Conservation (phyloP, 768 basidiomycete species). For the Leccinum subgranulosum region DNA sequence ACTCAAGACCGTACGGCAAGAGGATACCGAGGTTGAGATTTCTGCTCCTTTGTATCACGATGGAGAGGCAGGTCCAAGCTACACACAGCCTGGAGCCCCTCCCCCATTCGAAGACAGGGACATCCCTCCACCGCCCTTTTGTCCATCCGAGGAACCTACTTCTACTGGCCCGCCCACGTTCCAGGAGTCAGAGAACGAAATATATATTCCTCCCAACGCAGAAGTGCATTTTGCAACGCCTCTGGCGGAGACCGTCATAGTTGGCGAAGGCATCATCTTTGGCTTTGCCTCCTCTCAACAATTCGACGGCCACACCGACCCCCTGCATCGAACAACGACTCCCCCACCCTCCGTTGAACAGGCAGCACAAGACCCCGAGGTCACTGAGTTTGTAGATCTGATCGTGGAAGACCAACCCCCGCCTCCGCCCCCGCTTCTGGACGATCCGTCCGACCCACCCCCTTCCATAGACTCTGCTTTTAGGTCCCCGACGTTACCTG, state of each 20-base stretch:
- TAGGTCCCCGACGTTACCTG: constrained; percentile 34
- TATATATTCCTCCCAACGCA: constrained; percentile 51
- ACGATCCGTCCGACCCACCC: constrained; percentile 86
- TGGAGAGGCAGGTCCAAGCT: constrained; percentile 75
- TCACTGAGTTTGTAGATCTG: constrained; percentile 63
- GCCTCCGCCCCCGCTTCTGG: constrained; percentile 78
- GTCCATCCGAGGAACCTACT: constrained; percentile 55
- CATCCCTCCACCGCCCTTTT: constrained; percentile 66
- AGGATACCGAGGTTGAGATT: constrained; percentile 61
- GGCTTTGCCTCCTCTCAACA: constrained; percentile 71
- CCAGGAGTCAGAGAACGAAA: constrained; percentile 75
- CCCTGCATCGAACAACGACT: constrained; percentile 58
- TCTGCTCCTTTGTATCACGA: constrained; percentile 64
- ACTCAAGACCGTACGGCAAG: constrained; percentile 60
- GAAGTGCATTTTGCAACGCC: constrained; percentile 38
- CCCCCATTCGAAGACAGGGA: constrained; percentile 86
- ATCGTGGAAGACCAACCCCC: constrained; percentile 58
- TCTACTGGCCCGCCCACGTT: constrained; percentile 67
- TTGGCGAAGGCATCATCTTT: constrained; percentile 76
- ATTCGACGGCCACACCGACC: constrained; percentile 78
- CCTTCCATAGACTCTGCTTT: constrained; percentile 86
- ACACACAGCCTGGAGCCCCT: constrained; percentile 58
- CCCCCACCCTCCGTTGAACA: constrained; percentile 79
- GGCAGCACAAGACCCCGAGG: constrained; percentile 66
- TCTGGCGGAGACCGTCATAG: constrained; percentile 37